Percentiles rank a stretch among this genome's conserved stretches.
These are phyloP conservation scores for Xylariaceae sp. DNA, from an alignment of 2,329 filamentous ascomycete species.

Conservation along the genomic window DNA sequence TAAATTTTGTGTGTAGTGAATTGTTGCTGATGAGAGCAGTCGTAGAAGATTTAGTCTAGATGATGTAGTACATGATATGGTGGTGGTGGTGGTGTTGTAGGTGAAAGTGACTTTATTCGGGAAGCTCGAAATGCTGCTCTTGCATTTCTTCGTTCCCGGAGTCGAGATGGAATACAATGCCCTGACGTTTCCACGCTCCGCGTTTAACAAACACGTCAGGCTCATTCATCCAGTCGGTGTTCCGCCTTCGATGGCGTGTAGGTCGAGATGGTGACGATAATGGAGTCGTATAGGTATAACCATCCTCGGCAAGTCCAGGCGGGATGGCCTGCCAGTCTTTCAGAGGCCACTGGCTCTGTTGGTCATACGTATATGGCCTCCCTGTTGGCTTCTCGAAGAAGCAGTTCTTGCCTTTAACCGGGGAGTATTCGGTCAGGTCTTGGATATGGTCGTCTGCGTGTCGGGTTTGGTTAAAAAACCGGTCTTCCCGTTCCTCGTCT, in stretches of 20 bases:
- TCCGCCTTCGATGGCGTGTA: slow-evolving; percentile 17
- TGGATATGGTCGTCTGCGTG: slow-evolving; percentile 20
- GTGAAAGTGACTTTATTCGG: slow-evolving; percentile 11
- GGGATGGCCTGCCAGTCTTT: slow-evolving; percentile 30
- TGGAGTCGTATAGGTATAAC: slow-evolving; percentile 9
- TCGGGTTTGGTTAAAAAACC: slow-evolving; percentile 19
- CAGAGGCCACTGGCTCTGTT: slow-evolving; percentile 27
- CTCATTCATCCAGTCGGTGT: slow-evolving; percentile 23
- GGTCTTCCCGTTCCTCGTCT: slow-evolving; percentile 21
- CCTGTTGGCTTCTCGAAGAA: slow-evolving; percentile 20
- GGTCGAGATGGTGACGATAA: slow-evolving; percentile 12
- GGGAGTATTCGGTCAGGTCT: slow-evolving; percentile 20
- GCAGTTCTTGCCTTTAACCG: slow-evolving; percentile 23
- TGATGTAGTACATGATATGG: neutral
- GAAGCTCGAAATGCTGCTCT: slow-evolving; percentile 26
- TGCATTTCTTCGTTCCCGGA: slow-evolving; percentile 18
- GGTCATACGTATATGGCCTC: slow-evolving; percentile 26
- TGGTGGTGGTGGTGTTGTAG: neutral
- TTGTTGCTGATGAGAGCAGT: neutral
- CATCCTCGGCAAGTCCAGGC: slow-evolving; percentile 17
- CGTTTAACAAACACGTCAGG: slow-evolving; percentile 26
- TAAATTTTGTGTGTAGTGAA: too few relatives aligned
- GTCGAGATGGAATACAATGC: slow-evolving; percentile 29
- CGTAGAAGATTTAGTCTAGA: neutral
- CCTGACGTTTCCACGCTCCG: slow-evolving; percentile 29